Percentiles rank a stretch among this genome's conserved stretches.
Conservation (phyloP, 148 eudicot genomes). For the Euryodendron excelsum region DNA sequence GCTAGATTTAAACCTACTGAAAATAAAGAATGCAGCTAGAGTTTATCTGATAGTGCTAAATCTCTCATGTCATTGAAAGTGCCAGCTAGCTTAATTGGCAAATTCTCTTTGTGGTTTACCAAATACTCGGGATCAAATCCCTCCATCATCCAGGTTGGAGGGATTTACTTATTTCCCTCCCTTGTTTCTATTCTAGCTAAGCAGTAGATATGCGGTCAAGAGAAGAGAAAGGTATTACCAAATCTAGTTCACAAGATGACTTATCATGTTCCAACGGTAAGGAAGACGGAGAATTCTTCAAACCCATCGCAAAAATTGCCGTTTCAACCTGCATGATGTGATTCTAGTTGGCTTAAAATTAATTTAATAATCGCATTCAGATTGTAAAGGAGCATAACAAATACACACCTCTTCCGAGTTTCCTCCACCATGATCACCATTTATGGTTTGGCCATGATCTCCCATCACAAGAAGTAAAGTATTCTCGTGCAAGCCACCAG, state of each 20-base stretch:
- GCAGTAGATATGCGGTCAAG: conserved; percentile 1
- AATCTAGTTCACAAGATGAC: conserved; percentile 59
- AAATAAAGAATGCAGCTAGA: background rate
- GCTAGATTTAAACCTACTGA: background rate
- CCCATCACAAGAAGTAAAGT: conserved; percentile 97
- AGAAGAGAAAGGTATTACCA: conserved; percentile 48
- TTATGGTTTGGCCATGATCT: conserved; percentile 97
- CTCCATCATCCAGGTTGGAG: background rate
- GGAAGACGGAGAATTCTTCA: conserved; percentile 47
- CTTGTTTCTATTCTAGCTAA: background rate
- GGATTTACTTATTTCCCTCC: background rate
- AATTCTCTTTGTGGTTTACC: background rate
- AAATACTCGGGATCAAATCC: background rate
- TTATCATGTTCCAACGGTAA: conserved; percentile 52
- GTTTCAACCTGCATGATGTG: conserved; percentile 81
- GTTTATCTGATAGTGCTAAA: background rate
- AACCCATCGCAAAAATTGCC: conserved; percentile 80
- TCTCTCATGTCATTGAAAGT: background rate
- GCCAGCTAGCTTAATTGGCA: conserved; percentile 2
- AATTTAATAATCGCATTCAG: conserved; percentile 8
- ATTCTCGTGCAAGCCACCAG: conserved; percentile 86
- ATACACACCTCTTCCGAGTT: conserved; percentile 79
- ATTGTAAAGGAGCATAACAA: conserved; percentile 10
- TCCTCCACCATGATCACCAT: conserved; percentile 99
- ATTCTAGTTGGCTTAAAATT: conserved; percentile 6